A percentile compares a stretch with the other conserved stretches of the same genome.
These are phyloP conservation scores for Neltuma alba DNA, from an alignment of 306 rosid species.

Conservation along the genomic window DNA sequence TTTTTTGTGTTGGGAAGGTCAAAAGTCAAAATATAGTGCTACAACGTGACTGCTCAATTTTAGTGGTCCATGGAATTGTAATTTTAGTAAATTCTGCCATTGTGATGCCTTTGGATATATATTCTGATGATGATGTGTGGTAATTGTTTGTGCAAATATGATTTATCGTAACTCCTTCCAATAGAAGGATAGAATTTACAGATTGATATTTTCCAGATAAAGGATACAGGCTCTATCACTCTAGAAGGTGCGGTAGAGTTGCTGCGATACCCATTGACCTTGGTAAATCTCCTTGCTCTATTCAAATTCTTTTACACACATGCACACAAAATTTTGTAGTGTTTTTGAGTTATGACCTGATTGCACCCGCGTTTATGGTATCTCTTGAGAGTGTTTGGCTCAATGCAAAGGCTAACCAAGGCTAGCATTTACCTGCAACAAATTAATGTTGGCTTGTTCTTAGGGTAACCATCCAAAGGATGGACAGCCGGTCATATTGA, in stretches of 20 bases:
- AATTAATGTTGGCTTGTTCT: slow-evolving; percentile 34
- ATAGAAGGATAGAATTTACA: slow-evolving; percentile 17
- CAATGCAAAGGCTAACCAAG: neutral
- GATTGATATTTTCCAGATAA: slow-evolving; percentile 62
- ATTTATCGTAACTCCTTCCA: slow-evolving; percentile 20
- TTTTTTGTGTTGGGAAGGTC: neutral
- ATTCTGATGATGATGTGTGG: slow-evolving; percentile 10
- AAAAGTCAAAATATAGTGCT: neutral
- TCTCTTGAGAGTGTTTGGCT: neutral
- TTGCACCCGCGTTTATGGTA: neutral
- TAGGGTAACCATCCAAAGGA: slow-evolving; percentile 90
- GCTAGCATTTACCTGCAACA: neutral
- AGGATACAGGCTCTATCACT: slow-evolving; percentile 64
- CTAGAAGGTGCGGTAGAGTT: slow-evolving; percentile 69
- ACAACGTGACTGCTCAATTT: slow-evolving; percentile 16
- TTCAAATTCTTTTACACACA: neutral
- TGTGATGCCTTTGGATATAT: slow-evolving; percentile 33
- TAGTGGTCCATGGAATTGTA: neutral
- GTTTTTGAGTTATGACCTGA: neutral
- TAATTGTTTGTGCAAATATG: slow-evolving; percentile 24
- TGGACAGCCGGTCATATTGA: slow-evolving; percentile 73
- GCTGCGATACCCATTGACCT: slow-evolving; percentile 76
- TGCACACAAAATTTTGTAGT: neutral
- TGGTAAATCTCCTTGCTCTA: slow-evolving; percentile 60
- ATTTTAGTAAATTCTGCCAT: neutral